Evolutionary conservation across 345 rosid genomes (phyloP), one percentile per base, ranked within the genome.

Genomic region (Euphorbia lathyris): DNA sequence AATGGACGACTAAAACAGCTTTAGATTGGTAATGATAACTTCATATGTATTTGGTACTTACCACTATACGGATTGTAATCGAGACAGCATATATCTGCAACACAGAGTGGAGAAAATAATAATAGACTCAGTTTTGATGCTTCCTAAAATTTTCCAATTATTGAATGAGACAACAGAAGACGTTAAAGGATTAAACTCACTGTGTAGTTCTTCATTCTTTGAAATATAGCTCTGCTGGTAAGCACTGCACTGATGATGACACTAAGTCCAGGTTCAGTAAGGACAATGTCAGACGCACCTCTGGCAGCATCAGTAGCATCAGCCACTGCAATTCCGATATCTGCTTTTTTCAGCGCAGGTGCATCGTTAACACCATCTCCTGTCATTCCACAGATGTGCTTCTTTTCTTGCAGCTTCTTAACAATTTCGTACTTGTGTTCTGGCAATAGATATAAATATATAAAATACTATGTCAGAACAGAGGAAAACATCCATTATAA

Each of bases 251-350:
- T 89, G 22, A 93, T 86, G 73, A 93, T 91, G 57, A 93, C 98
- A 67, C 98, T 93, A 57, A 91, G 76, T 51, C 98, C 98, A n/a
- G 94, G 88, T 78, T 93, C 98, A 50, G 97, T 91, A 50, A 93
- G 96, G 71, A 93, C 98, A 62, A 93, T 93, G 73, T 93, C 98
- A 55, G 98, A 93, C 51, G 97, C 98, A 34, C 92, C 25, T 77
- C 97, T 82, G 32, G 98, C 98, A 64, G 98, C 98, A 81, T 93
- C 98, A 32, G 98, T 93, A 69, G 98, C 96, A 82, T 91, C 97
- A 53, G 88, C 88, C 57, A 93, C 98, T 22, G 97, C 98, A 65
- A 93, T 91, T n/a, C 98, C 98, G 17, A 93, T 91, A 79, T 93
- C 98, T 13, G 98, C 96, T 81, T 84, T 93, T 84, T 89, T 93